Percentiles rank a stretch among this genome's conserved stretches.
phyloP scores from a whole-genome alignment of 2,329 filamentous ascomycete species.

The Colletotrichum magnum region DNA sequence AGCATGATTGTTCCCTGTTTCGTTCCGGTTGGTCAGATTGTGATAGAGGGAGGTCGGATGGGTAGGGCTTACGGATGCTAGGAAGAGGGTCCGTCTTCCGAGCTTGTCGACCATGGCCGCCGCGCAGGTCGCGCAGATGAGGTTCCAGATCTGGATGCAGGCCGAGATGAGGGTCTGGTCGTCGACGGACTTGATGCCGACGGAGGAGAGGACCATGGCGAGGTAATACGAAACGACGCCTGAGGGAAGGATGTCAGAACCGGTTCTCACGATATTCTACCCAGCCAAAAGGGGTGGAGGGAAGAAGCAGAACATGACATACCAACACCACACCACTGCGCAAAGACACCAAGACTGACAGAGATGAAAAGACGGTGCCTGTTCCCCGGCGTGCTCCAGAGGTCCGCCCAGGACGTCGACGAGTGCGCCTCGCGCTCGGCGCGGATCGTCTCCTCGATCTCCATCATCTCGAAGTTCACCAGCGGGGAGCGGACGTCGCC shows the following conservation, averaged over 20 bases:
- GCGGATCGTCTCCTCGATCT: slow-evolving; percentile 43
- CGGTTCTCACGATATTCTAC: neutral
- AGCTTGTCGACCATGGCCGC: slow-evolving; percentile 25
- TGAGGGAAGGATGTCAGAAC: neutral
- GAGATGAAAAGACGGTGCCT: slow-evolving; percentile 48
- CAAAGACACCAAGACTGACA: slow-evolving; percentile 47
- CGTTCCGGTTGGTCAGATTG: neutral
- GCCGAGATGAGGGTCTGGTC: slow-evolving; percentile 54
- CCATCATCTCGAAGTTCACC: slow-evolving; percentile 43
- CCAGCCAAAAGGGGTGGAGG: too few relatives aligned
- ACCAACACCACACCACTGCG: slow-evolving; percentile 65
- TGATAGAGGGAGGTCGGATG: too few relatives aligned
- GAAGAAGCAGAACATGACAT: too few relatives aligned
- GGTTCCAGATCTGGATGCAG: slow-evolving; percentile 36
- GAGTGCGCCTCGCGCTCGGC: slow-evolving; percentile 39
- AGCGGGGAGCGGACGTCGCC: slow-evolving; percentile 42
- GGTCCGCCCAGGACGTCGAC: slow-evolving; percentile 17
- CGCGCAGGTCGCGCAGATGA: slow-evolving; percentile 23
- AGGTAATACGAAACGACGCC: slow-evolving; percentile 58
- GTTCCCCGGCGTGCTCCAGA: slow-evolving; percentile 45
- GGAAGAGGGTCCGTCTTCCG: slow-evolving; percentile 14
- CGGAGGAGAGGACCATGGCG: slow-evolving; percentile 49
- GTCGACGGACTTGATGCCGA: slow-evolving; percentile 49
- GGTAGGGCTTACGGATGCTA: neutral
- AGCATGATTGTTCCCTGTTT: slow-evolving; percentile 29